A percentile compares a stretch with the other conserved stretches of the same genome.
Conservation (phyloP, 768 basidiomycete species). For the Serendipita sp. region DNA sequence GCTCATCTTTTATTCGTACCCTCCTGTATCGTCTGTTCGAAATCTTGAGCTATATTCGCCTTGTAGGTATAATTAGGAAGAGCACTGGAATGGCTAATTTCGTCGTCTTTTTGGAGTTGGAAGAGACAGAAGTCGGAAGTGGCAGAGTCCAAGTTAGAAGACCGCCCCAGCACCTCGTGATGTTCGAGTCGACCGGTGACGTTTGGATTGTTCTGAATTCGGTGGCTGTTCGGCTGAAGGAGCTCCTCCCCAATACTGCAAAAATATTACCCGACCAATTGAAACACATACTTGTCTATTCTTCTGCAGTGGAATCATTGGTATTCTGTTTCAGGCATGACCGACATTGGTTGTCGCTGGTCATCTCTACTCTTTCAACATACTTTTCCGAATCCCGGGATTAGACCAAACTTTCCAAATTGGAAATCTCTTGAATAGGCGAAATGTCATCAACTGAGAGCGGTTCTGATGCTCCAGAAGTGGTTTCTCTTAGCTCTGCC, state of each 20-base stretch:
- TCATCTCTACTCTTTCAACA: not conserved
- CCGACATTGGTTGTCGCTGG: not conserved
- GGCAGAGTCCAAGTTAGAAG: not conserved
- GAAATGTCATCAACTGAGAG: conserved; percentile 1
- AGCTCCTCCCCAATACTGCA: not conserved
- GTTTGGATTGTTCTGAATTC: not conserved
- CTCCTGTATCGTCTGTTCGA: not conserved
- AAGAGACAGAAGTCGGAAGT: not conserved
- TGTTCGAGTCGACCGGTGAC: not conserved
- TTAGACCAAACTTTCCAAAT: not conserved
- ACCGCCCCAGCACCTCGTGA: not conserved
- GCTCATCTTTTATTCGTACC: not conserved
- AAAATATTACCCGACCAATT: not conserved
- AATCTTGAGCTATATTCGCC: not conserved
- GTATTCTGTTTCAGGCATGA: too few relatives aligned
- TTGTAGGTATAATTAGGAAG: not conserved
- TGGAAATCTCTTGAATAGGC: not conserved
- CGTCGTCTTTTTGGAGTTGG: not conserved
- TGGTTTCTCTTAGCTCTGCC: not conserved
- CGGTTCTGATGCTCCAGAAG: not conserved
- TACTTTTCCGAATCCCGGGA: not conserved
- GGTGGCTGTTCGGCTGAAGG: conserved; percentile 2
- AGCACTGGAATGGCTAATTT: not conserved
- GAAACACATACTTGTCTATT: too few relatives aligned
- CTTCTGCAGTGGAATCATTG: too few relatives aligned